A percentile compares a stretch with the other conserved stretches of the same genome.
These are phyloP conservation scores for Trichoderma gracile DNA, from an alignment of 2,329 filamentous ascomycete species.

Conservation along the genomic window DNA sequence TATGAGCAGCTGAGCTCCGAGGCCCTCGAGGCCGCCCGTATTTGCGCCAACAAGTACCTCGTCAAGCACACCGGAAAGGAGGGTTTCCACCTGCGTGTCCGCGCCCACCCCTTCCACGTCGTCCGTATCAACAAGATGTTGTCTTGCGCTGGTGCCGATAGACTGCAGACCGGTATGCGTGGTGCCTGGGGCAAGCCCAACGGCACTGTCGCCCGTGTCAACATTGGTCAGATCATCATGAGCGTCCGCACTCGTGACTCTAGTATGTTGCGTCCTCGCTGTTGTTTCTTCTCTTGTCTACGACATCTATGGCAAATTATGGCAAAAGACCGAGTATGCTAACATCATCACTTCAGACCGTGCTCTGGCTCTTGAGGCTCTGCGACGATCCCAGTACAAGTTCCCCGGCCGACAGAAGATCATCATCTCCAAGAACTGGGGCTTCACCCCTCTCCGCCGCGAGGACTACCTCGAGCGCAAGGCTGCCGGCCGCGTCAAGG, in stretches of 20 bases:
- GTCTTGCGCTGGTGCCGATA: constrained; percentile 99
- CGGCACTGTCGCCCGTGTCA: constrained; percentile 98
- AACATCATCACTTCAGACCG: constrained; percentile 60
- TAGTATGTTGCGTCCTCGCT: constrained; percentile 54
- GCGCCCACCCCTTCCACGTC: constrained; percentile 99
- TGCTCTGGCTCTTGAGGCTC: constrained; percentile 91
- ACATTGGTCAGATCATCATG: constrained; percentile 99
- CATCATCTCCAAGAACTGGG: constrained; percentile 99
- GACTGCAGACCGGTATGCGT: constrained; percentile 99
- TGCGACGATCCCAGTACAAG: constrained; percentile 99
- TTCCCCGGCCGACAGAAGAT: constrained; percentile 99
- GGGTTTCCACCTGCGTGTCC: constrained; percentile 72
- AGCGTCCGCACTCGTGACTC: constrained; percentile 95
- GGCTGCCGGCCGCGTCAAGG: constrained; percentile 88
- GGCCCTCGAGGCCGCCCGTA: constrained; percentile 98
- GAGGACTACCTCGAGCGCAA: constrained; percentile 98
- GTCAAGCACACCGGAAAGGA: constrained; percentile 73
- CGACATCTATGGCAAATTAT: neutral
- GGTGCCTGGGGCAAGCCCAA: constrained; percentile 99
- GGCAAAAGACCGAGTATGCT: constrained; percentile 25
- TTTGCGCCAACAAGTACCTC: constrained; percentile 99
- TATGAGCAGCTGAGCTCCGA: constrained; percentile 99
- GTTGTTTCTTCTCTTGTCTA: neutral
- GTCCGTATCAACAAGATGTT: constrained; percentile 99
- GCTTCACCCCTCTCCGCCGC: constrained; percentile 96